A percentile compares a stretch with the other conserved stretches of the same genome.
Conservation (phyloP, 1,284 basidiomycete species). For the Wallemia mellicola region DNA sequence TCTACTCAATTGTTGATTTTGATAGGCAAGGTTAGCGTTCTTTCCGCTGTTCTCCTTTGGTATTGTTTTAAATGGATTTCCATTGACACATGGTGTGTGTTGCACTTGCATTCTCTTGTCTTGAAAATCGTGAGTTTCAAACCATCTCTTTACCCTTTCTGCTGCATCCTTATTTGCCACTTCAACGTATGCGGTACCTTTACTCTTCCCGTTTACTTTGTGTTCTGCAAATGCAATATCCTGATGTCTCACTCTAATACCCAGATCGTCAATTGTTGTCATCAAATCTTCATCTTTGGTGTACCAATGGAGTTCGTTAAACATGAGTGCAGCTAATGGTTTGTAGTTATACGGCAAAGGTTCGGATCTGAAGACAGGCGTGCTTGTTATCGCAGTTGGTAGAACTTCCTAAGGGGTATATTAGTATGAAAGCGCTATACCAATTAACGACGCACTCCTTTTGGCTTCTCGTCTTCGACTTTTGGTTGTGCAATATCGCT, state of each 20-base stretch:
- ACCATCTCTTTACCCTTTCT: constrained; percentile 10
- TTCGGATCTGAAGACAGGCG: neutral
- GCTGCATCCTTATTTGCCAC: constrained; percentile 9
- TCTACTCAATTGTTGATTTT: neutral
- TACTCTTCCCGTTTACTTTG: constrained; percentile 14
- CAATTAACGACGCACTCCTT: neutral
- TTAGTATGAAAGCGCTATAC: neutral
- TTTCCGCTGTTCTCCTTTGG: constrained; percentile 7
- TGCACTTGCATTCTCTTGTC: constrained; percentile 8
- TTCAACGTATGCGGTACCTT: constrained; percentile 13
- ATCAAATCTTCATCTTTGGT: neutral
- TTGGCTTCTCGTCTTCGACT: neutral
- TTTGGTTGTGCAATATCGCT: neutral
- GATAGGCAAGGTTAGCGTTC: neutral
- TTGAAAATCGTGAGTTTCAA: constrained; percentile 12
- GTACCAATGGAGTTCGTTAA: neutral
- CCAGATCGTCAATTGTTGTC: neutral
- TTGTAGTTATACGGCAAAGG: neutral
- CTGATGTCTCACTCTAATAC: neutral
- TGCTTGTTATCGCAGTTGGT: neutral
- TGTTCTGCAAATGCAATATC: constrained; percentile 13
- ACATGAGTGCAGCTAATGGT: neutral
- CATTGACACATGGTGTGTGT: constrained; percentile 11
- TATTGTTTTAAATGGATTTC: constrained; percentile 11
- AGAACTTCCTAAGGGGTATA: neutral